Conservation (phyloP, 1,139 yeast species). For the Geotrichum fermentans region DNA sequence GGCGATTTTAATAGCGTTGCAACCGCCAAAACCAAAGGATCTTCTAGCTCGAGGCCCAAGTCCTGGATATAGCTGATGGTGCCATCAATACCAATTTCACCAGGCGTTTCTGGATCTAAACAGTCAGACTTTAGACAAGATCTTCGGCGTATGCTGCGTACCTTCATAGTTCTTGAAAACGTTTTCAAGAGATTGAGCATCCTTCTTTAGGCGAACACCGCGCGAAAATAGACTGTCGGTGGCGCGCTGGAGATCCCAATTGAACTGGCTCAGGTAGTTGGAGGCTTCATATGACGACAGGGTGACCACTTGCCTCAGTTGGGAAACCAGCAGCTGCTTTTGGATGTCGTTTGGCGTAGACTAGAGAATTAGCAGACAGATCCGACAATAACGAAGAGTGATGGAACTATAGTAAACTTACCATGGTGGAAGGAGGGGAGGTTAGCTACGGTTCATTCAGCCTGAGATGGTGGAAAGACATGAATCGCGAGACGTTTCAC, state of each 20-base stretch:
- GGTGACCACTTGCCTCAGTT: constrained; percentile 2
- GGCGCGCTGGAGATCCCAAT: constrained; percentile 23
- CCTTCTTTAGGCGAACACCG: constrained; percentile 1
- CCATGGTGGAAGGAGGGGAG: constrained; percentile 5
- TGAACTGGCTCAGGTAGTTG: constrained; percentile 16
- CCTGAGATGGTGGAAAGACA: neutral
- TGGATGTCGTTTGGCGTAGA: constrained; percentile 9
- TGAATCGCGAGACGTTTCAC: too few species aligned
- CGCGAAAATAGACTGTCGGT: constrained; percentile 12
- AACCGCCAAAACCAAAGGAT: constrained; percentile 60
- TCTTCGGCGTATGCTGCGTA: neutral
- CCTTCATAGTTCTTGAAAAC: constrained; percentile 26
- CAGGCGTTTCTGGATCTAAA: constrained; percentile 24
- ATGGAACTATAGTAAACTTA: neutral
- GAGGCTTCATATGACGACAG: constrained; percentile 5
- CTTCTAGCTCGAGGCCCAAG: constrained; percentile 67
- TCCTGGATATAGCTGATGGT: constrained; percentile 64
- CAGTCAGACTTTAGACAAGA: neutral
- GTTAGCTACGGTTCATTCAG: too few species aligned
- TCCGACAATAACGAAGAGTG: neutral
- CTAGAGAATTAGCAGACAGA: neutral
- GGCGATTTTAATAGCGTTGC: constrained; percentile 67
- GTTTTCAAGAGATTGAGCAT: constrained; percentile 18
- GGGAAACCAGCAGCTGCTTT: constrained; percentile 11
- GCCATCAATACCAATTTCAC: constrained; percentile 64